phyloP scores from a whole-genome alignment of 805 yeast species.

The Peterozyma toletana region DNA sequence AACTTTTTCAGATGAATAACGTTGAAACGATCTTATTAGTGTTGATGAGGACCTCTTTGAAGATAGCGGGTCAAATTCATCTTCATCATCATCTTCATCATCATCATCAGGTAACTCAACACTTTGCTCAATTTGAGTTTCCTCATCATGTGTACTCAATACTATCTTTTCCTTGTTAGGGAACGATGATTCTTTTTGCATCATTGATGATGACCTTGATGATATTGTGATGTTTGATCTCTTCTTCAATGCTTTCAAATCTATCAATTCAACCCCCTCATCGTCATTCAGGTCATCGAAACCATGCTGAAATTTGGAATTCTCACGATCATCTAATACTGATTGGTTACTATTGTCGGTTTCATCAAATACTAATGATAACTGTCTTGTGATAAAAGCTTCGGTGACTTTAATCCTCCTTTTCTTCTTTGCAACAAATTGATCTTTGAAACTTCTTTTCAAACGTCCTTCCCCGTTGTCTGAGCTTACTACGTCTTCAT shows the following conservation, averaged over 20 bases:
- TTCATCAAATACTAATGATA: constrained; percentile 41
- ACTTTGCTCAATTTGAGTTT: constrained; percentile 16
- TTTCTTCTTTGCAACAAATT: constrained; percentile 16
- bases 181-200: constrained; percentile 9
- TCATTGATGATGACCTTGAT: constrained; percentile 21
- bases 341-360: constrained; percentile 18
- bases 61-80: constrained; percentile 24
- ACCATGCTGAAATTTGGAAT: constrained; percentile 29
- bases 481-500: constrained; percentile 15
- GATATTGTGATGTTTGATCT: constrained; percentile 18
- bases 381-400: constrained; percentile 47
- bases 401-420: constrained; percentile 37
- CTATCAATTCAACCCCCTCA: constrained; percentile 28
- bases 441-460: not conserved
- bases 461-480: constrained; percentile 6
- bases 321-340: constrained; percentile 2
- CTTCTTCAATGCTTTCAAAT: constrained; percentile 35
- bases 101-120: constrained; percentile 20
- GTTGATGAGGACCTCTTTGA: constrained; percentile 19
- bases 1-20: constrained; percentile 23
- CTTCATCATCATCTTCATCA: constrained; percentile 25
- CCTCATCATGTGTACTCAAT: constrained; percentile 12
- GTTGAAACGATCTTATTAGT: constrained; percentile 35
- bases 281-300: constrained; percentile 26
- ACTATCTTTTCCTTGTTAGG: constrained; percentile 7